These are phyloP conservation scores for Annulohypoxylon truncatum DNA, from an alignment of 2,329 filamentous ascomycete species.

Conservation along the genomic window DNA sequence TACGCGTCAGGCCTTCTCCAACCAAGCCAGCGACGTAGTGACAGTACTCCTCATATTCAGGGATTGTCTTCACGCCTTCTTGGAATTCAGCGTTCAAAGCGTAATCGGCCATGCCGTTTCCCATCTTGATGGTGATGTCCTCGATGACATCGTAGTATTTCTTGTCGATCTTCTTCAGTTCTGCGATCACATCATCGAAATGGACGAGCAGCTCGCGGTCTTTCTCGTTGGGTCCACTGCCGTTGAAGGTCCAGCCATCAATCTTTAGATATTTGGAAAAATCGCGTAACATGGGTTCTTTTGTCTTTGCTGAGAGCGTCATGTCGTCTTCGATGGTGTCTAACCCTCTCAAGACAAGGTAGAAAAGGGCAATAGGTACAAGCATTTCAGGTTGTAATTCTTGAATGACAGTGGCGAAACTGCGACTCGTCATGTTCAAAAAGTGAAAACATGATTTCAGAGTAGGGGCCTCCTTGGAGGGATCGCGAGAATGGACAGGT, in stretches of 20 bases:
- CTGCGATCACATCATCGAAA: slow-evolving; percentile 86
- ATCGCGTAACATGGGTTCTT: slow-evolving; percentile 85
- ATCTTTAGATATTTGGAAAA: slow-evolving; percentile 83
- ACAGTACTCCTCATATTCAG: slow-evolving; percentile 96
- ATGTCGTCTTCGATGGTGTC: slow-evolving; percentile 99
- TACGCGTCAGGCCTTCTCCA: slow-evolving; percentile 87
- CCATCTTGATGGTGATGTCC: slow-evolving; percentile 95
- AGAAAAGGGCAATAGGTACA: slow-evolving; percentile 90
- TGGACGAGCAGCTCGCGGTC: slow-evolving; percentile 91
- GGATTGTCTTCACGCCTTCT: slow-evolving; percentile 82
- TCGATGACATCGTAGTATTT: slow-evolving; percentile 87
- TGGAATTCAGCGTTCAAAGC: slow-evolving; percentile 82
- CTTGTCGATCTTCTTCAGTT: slow-evolving; percentile 89
- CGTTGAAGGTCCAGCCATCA: slow-evolving; percentile 91
- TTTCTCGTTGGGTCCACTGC: slow-evolving; percentile 91
- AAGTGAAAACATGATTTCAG: slow-evolving; percentile 87
- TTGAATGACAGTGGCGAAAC: slow-evolving; percentile 92
- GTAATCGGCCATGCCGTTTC: slow-evolving; percentile 98
- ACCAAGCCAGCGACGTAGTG: slow-evolving; percentile 99
- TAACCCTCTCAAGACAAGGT: slow-evolving; percentile 88
- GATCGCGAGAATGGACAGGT: slow-evolving; percentile 85
- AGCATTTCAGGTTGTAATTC: slow-evolving; percentile 95
- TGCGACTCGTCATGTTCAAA: slow-evolving; percentile 89
- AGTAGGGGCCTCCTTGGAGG: slow-evolving; percentile 77
- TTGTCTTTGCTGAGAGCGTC: slow-evolving; percentile 82